Evolutionary conservation across 2,329 filamentous ascomycete species (phyloP), one percentile per base, ranked within the genome.

Genomic region (Tolypocladium pustulatum): DNA sequence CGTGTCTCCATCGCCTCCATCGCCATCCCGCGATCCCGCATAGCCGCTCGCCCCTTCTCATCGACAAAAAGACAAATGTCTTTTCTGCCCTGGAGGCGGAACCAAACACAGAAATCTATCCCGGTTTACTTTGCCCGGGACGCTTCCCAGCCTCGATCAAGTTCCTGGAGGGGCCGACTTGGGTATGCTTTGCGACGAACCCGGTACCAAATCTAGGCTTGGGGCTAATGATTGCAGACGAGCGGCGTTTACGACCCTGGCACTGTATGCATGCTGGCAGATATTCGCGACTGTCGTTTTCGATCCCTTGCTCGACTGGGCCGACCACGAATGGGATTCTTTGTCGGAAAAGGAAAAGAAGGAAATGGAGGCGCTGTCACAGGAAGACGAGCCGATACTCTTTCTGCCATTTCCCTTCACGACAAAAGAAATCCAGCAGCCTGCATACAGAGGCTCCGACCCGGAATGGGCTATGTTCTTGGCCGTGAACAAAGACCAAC

Each of bases 391-490:
- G 22, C 70, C 78, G 1, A 63, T 79, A 17, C 25, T 78, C 6
- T 88, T 88, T 61, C 78, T 89, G 9, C 83, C 86, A 0, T 80
- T 88, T 57, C 83, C 84, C 4, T 83, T 83, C 51, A 84, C 81
- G 2, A 81, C 77, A 0, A 76, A 76, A 55, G 63, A 74, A 59
- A 70, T 83, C 22, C 71, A 75, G 20, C 75, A 78, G 36, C 67
- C 71, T 36, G 80, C 79, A 2, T 87, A 85, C 66, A 75, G 74
- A 60, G 78, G 78, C 56, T 74, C 73, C 32, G 84, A 87, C 63
- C 84, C 85, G 3, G 86, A 89, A 68, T 88, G 83, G 83, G 73
- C 77, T 61, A 75, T 77, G 55, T 89, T 86, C 62, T 66, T 84
- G 20, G 79, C 78, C 58, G 73, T 88, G n/a, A 82, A 78, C 61